Base-by-base conservation (phyloP, 306 rosid species). In the Quercus dentata region DNA sequence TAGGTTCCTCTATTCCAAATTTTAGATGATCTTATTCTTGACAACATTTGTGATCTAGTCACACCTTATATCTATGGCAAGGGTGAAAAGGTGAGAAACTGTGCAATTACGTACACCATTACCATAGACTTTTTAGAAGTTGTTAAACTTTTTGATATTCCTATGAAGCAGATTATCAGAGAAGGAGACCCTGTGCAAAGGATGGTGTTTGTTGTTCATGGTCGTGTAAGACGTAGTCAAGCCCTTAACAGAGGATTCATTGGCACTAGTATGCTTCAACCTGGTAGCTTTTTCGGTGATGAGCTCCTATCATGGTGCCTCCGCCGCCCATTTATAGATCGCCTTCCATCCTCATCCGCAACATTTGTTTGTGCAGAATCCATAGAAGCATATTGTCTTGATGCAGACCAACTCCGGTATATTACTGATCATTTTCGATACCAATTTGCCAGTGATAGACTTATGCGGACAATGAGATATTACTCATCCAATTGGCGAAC, bases 271-370 rank as follows among this genome's bases (percentile, higher is more conserved):
- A 41, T 75, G 56, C 52, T 83, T 12, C 84, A 80, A 23, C 75
- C 78, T 1, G 89, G 89, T 3, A 56, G 83, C 21, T 86, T 82
- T 77, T 54, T 82, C 0, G 89, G 89, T 0, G 89, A 86, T 10
- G 89, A 86, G 73, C 89, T 86, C 13, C 78, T 86, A 17, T 41
- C 85, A 1, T 86, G 86, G 89, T 86, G 89, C 74, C 86, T 83
- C 6, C 76, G 75, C 25, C 74, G 57, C 4, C 85, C 89, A 0
- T 74, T 77, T 5, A 2, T 27, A 5, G 44, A 76, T 44, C 74
- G 78, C 5, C 83, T 82, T 6, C 89, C 89, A 1, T 49, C 83
- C 5, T 86, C 89, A 5, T 69, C 82, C 0, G 86, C 89, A 4
- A 77, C 89, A 12, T 83, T 82, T 67, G 41, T 79, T 51, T 73